These are phyloP conservation scores for Tylopilus felleus DNA, from an alignment of 768 basidiomycete genomes.

Conservation along the genomic window DNA sequence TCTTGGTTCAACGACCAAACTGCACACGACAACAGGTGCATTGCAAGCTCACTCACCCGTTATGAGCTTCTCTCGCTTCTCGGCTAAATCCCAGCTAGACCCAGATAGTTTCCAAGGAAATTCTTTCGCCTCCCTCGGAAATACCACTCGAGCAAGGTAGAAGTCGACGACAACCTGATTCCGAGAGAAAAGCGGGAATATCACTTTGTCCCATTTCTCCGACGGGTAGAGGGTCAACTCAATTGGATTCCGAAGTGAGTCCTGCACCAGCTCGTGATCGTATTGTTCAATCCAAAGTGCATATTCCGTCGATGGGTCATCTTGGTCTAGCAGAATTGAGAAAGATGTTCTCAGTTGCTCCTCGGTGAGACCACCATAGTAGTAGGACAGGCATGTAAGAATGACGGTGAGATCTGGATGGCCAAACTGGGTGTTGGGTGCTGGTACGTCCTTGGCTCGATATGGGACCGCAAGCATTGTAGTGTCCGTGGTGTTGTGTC, in stretches of 20 bases:
- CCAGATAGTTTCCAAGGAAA: no score
- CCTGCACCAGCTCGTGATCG: no score
- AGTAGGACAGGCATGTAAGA: no score
- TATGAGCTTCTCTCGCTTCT: no score
- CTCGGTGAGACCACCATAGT: neutral
- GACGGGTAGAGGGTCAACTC: slow-evolving; percentile 4
- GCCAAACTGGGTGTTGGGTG: no score
- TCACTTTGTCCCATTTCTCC: slow-evolving; percentile 2
- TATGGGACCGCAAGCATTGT: slow-evolving; percentile 11
- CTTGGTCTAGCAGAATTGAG: neutral
- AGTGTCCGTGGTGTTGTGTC: no score
- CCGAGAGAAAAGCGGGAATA: neutral
- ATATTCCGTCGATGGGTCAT: slow-evolving; percentile 7
- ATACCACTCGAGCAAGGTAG: slow-evolving; percentile 31
- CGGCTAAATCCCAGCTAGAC: no score
- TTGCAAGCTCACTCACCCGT: no score
- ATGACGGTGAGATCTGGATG: no score
- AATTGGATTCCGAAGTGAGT: neutral
- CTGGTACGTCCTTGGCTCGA: slow-evolving; percentile 3
- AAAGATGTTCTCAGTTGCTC: slow-evolving; percentile 1
- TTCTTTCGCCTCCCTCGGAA: no score
- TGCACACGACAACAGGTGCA: no score
- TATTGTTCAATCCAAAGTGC: neutral
- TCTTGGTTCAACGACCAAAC: no score
- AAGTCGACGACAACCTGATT: slow-evolving; percentile 5